Conservation (phyloP, 1,139 yeast genomes). For the Hyphopichia khmerensis region DNA sequence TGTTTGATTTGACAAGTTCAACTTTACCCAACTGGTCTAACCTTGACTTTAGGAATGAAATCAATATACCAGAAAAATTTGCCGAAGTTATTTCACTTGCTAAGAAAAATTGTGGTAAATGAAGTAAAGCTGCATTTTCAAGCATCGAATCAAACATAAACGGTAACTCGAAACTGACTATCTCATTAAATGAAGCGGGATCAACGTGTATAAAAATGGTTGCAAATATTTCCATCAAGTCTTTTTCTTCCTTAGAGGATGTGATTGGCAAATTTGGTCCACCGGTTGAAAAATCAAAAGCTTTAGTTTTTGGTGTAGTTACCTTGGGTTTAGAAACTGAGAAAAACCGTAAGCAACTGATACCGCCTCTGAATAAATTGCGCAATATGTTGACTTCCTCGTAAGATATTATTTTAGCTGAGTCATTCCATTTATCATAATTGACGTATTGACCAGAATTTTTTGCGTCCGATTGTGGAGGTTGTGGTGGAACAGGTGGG, state of each 20-base stretch:
- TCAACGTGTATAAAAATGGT: slow-evolving; percentile 92
- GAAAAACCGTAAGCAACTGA: slow-evolving; percentile 77
- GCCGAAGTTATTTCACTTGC: slow-evolving; percentile 94
- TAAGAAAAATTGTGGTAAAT: slow-evolving; percentile 89
- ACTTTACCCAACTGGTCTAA: slow-evolving; percentile 79
- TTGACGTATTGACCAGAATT: slow-evolving; percentile 58
- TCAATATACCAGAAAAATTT: slow-evolving; percentile 83
- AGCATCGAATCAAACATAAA: slow-evolving; percentile 78
- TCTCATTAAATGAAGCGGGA: slow-evolving; percentile 93
- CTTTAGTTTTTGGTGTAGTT: slow-evolving; percentile 37
- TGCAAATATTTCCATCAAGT: slow-evolving; percentile 92
- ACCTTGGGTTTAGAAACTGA: slow-evolving; percentile 52
- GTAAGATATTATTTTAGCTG: slow-evolving; percentile 76
- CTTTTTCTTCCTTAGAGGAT: slow-evolving; percentile 91
- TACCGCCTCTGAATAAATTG: slow-evolving; percentile 79
- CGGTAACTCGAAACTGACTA: slow-evolving; percentile 78
- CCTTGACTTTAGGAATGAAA: slow-evolving; percentile 72
- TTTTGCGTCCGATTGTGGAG: slow-evolving; percentile 52
- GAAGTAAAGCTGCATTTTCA: slow-evolving; percentile 81
- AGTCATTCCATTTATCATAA: slow-evolving; percentile 74
- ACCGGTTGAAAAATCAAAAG: slow-evolving; percentile 64
- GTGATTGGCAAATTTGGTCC: slow-evolving; percentile 83
- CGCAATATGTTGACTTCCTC: slow-evolving; percentile 83
- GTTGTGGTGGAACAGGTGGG: slow-evolving; percentile 72
- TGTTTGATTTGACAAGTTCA: slow-evolving; percentile 75